These are phyloP conservation scores for Umbelopsis sp. DNA, from an alignment of 192 early-diverging fungal genomes.

Conservation along the genomic window DNA sequence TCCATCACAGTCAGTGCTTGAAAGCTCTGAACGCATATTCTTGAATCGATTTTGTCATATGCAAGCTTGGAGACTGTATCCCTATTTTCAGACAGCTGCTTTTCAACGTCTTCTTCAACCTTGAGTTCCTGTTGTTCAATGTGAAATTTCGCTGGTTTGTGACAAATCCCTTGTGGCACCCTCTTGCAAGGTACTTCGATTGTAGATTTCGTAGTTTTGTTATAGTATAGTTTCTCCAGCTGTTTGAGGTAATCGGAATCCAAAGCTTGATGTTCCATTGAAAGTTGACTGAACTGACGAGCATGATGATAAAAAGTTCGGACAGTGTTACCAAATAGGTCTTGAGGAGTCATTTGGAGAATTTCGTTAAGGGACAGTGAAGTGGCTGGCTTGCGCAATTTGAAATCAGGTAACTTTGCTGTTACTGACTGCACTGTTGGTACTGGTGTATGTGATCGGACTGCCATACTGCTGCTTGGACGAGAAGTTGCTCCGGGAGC, in stretches of 20 bases:
- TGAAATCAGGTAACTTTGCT: not conserved
- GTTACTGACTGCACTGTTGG: conserved; percentile 14
- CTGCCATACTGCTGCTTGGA: not conserved
- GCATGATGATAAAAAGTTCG: conserved; percentile 27
- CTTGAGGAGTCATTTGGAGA: conserved; percentile 16
- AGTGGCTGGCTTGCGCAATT: not conserved
- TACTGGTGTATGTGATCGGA: not conserved
- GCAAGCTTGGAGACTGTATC: not conserved
- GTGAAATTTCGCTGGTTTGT: conserved; percentile 32
- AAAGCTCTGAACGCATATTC: not conserved
- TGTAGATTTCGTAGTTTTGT: conserved; percentile 29
- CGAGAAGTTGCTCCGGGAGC: not conserved
- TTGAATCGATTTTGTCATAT: not conserved
- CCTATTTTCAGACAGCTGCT: conserved; percentile 12
- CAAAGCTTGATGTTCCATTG: conserved; percentile 30
- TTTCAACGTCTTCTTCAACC: not conserved
- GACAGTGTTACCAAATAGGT: conserved; percentile 25
- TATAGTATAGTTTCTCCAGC: conserved; percentile 40
- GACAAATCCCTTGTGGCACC: conserved; percentile 37
- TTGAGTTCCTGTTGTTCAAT: not conserved
- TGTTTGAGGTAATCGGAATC: conserved; percentile 37
- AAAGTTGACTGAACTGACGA: conserved; percentile 19
- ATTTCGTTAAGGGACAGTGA: not conserved
- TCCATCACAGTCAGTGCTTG: not conserved
- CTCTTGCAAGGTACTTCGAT: conserved; percentile 42